These are phyloP conservation scores for Drosera capensis DNA, from an alignment of 148 eudicot genomes.

Conservation along the genomic window DNA sequence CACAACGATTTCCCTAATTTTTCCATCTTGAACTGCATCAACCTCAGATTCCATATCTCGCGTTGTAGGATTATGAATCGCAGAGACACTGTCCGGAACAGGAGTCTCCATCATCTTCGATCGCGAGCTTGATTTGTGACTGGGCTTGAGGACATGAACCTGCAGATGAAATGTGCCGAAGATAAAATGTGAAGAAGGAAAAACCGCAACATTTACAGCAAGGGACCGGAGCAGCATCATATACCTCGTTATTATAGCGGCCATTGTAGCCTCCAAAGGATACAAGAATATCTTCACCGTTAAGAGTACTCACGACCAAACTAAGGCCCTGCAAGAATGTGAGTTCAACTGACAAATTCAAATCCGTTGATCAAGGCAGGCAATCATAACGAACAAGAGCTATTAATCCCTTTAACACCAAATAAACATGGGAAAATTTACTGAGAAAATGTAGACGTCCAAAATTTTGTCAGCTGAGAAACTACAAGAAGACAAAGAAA, in stretches of 20 bases:
- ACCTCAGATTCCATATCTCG: constrained; percentile 59
- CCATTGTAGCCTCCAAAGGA: constrained; percentile 98
- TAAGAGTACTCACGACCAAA: constrained; percentile 71
- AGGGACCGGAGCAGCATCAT: too few relatives aligned
- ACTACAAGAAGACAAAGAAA: too few relatives aligned
- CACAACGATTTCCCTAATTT: constrained; percentile 63
- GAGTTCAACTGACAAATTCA: background rate
- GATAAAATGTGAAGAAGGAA: constrained; percentile 2
- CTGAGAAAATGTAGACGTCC: too few relatives aligned
- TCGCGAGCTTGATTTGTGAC: constrained; percentile 77
- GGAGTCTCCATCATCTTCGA: constrained; percentile 48
- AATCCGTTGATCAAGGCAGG: background rate
- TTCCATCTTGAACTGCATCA: constrained; percentile 61
- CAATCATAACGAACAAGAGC: background rate
- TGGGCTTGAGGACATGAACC: constrained; percentile 87
- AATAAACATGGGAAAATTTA: too few relatives aligned
- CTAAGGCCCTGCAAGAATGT: constrained; percentile 65
- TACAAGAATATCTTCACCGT: constrained; percentile 66
- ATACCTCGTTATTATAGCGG: constrained; percentile 90
- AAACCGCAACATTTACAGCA: too few relatives aligned
- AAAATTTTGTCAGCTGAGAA: too few relatives aligned
- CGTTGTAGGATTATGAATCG: constrained; percentile 60
- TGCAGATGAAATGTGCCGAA: constrained; percentile 13
- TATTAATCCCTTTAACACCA: background rate
- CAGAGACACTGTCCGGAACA: constrained; percentile 62